A percentile compares a stretch with the other conserved stretches of the same genome.
phyloP scores from a whole-genome alignment of 192 early-diverging fungal species.

The Podila epicladia region DNA sequence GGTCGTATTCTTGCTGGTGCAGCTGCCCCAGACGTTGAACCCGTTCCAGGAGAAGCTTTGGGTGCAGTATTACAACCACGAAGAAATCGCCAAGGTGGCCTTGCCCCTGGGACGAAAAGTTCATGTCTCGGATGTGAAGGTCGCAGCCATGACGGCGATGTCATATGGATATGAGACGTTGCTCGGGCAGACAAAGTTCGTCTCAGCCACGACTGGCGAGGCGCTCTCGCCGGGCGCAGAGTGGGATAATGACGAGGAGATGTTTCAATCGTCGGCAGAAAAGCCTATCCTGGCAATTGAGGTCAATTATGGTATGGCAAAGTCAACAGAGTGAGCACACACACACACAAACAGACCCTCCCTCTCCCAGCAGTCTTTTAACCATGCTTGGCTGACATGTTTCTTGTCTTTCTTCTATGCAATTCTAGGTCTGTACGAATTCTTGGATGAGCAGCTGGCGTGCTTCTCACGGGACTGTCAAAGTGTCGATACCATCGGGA shows the following conservation, averaged over 20 bases:
- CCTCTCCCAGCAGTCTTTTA: background rate
- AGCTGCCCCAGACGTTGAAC: background rate
- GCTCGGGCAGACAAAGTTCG: background rate
- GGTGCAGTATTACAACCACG: conserved; percentile 26
- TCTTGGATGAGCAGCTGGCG: too few species aligned
- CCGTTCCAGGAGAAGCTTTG: conserved; percentile 20
- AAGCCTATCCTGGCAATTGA: conserved; percentile 14
- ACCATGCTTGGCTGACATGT: too few species aligned
- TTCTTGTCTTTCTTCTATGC: too few species aligned
- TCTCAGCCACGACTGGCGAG: background rate
- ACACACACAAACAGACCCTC: too few species aligned
- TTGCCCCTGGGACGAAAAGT: background rate
- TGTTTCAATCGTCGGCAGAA: background rate
- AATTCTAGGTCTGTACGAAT: too few species aligned
- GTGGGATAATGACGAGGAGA: conserved; percentile 8
- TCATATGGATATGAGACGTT: background rate
- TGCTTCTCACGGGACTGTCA: too few species aligned
- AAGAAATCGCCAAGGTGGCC: conserved; percentile 19
- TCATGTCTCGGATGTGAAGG: conserved; percentile 29
- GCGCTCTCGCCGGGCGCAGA: conserved; percentile 3
- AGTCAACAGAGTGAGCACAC: background rate
- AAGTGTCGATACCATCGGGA: too few species aligned
- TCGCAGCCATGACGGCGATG: conserved; percentile 1
- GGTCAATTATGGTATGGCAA: background rate
- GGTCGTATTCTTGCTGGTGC: background rate